Evolutionary conservation across 139 green algal genomes (phyloP), one percentile per base, ranked within the genome.

Genomic region (Tetraselmis chui): DNA sequence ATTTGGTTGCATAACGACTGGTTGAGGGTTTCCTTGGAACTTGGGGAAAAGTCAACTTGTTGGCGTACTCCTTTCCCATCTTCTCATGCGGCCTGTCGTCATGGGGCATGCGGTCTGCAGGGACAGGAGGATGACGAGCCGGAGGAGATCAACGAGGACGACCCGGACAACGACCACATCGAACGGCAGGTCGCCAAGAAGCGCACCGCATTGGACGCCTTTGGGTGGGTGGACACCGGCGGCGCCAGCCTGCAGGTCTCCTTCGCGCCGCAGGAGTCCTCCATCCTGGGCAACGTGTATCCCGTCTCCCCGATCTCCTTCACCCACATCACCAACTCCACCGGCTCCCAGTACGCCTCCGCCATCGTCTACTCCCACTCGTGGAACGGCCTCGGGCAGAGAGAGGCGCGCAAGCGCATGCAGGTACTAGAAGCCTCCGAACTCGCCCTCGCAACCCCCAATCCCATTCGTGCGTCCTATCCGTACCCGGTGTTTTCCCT

Each of bases 161-260:
- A 79, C 29, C 29, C 29, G 5, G 76, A 31, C 11, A 79, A 79
- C 29, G 76, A 79, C 45, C 45, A 18, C 45, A 67, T 67, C 45
- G 45, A 67, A 18, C 45, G 45, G 45, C 45, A 67, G 29, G 22
- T 79, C 29, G 29, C 29, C 5, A 79, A 79, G 76, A 31, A 31
- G 29, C 29, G 22, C 11, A 79, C 11, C 5, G 76, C 11, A 5
- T 22, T 18, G 11, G 29, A 18, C 29, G 76, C 29, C 29, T 31
- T 31, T 18, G 76, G 76, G 76, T 79, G 76, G 76, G 22, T 79
- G 5, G 76, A 79, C 76, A 79, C 29, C 29, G 76, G 76, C 29
- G 76, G 76, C 76, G 76, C 76, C 29, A 79, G 76, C 18, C 29
- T 79, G 76, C 76, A 79, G 76, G 76, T 79, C 11, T 79, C 76